Conservation (phyloP, 129 eudicot species). For the Flaveria ramosissima region DNA sequence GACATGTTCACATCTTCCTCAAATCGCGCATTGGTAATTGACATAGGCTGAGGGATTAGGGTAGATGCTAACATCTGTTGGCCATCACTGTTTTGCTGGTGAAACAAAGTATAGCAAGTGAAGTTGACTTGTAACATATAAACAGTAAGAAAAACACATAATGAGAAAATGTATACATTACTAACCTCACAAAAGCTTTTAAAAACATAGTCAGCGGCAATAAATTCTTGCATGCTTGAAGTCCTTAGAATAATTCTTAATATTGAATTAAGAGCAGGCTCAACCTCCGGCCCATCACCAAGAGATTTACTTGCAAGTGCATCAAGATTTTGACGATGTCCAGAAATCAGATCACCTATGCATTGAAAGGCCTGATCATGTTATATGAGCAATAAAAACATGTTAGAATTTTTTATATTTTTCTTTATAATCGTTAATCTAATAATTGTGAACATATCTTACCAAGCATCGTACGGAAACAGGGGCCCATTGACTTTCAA, state of each 20-base stretch:
- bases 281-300: slow-evolving; percentile 76
- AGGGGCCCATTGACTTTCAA: slow-evolving; percentile 98
- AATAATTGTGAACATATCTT: slow-evolving; percentile 35
- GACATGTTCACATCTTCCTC: slow-evolving; percentile 94
- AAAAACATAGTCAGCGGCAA: slow-evolving; percentile 83
- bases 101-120: slow-evolving; percentile 4
- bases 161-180: neutral
- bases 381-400: slow-evolving; percentile 7
- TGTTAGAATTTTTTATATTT: slow-evolving; percentile 18
- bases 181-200: slow-evolving; percentile 89
- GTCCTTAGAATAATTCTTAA: slow-evolving; percentile 79
- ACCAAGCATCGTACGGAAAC: slow-evolving; percentile 91
- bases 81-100: slow-evolving; percentile 80
- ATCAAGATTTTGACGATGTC: slow-evolving; percentile 72
- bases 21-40: slow-evolving; percentile 53
- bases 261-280: slow-evolving; percentile 82
- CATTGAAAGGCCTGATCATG: slow-evolving; percentile 73
- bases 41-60: slow-evolving; percentile 75
- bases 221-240: slow-evolving; percentile 85
- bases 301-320: slow-evolving; percentile 79
- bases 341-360: slow-evolving; percentile 79
- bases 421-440: slow-evolving; percentile 9
- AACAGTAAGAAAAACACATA: neutral
- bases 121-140: neutral
- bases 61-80: slow-evolving; percentile 90